phyloP scores from a whole-genome alignment of 225 moss, liverwort and hornwort genomes.

The Neckera pumila region DNA sequence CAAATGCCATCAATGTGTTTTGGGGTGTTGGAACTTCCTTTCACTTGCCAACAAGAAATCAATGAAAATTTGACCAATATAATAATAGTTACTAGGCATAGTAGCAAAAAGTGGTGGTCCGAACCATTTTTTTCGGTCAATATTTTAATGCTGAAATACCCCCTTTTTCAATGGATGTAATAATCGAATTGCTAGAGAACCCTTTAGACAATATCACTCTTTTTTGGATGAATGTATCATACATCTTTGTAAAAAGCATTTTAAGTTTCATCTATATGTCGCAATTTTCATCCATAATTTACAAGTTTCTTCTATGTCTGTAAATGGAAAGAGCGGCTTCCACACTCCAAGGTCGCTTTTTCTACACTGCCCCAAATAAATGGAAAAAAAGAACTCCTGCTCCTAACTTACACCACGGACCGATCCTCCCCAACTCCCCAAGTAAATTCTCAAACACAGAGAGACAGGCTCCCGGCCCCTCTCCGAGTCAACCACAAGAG shows the following conservation, averaged over 20 bases:
- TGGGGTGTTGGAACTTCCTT: not conserved
- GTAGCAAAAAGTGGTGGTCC: fast-evolving
- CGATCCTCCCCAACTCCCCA: not conserved
- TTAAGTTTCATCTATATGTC: not conserved
- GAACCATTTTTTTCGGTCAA: fast-evolving
- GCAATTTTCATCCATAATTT: not conserved
- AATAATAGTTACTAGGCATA: too few species aligned
- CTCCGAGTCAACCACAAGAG: not conserved
- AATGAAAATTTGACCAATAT: not conserved
- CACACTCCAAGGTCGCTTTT: not conserved
- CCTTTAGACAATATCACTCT: not conserved
- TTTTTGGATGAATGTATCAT: not conserved
- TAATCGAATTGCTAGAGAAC: not conserved
- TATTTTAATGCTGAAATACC: fast-evolving
- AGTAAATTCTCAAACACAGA: not conserved
- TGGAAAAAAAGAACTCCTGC: not conserved
- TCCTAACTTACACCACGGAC: not conserved
- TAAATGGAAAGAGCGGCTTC: not conserved
- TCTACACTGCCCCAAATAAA: not conserved
- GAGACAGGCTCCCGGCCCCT: not conserved
- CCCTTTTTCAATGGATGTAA: not conserved
- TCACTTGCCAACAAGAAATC: not conserved
- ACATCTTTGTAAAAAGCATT: too few species aligned
- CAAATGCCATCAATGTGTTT: not conserved
- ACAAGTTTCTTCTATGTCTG: not conserved